Base-by-base conservation (phyloP, 2,329 filamentous ascomycete species). In the Trichophyton equinum region DNA sequence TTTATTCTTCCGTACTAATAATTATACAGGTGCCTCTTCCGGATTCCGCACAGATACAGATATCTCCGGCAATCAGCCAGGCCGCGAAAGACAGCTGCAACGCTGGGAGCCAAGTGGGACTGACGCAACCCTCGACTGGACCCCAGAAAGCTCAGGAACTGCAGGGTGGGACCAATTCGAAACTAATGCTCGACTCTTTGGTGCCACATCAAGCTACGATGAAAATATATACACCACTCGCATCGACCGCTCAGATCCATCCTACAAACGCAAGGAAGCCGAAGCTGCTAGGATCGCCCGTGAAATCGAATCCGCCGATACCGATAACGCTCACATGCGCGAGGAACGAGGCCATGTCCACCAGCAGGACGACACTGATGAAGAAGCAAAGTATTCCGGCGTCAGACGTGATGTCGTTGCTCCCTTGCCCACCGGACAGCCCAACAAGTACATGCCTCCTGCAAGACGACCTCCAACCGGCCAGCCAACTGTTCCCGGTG, bases 331-430 rank as follows among this genome's bases (percentile, higher is more conserved):
- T 3, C 94, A 99, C 70, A 83, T 96, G 62, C 88, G 89, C 2
- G 94, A 97, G 74, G 94, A 99, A 77, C 86, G 91, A 69, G 82
- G 90, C 59, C 78, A 83, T n/a, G 81, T 81, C 11, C 78, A 80
- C 8, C 81, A 83, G 44, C 82, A 87, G 59, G 84, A 85, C 58
- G 85, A 82, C 62, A 86, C 84, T 13, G 74, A 81, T 30, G 94
- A 99, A 74, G 94, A 99, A 76, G 91, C 95, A 71, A 96, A 94
- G 71, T 97, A 97, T 76, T 96, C 91, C 70, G 92, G 92, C 71
- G 94, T 99, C 60, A 86, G 86, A 64, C 85, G 92, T 65, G 85
- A 88, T 46, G 70, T 78, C 60, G 87, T 87, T 67, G 82, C 86
- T 4, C 81, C 87, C n/a, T 78, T 95, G 36, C 72, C 77, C 30